phyloP scores from a whole-genome alignment of 2,329 filamentous ascomycete species.

The Thermochaetoides dissita region DNA sequence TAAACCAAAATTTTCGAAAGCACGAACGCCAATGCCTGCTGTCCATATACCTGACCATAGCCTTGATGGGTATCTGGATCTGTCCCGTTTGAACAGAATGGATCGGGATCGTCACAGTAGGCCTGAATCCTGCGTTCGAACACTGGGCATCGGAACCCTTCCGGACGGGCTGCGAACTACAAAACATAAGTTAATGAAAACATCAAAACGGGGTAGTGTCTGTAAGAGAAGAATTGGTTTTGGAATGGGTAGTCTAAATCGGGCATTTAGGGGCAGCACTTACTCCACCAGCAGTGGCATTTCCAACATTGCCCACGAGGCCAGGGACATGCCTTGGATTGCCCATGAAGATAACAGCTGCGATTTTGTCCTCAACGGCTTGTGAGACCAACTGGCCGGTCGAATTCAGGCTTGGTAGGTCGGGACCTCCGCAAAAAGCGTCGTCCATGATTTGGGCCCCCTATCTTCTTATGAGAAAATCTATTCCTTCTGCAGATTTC shows the following conservation, averaged over 20 bases:
- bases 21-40: slow-evolving; percentile 41
- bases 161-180: slow-evolving; percentile 28
- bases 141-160: slow-evolving; percentile 37
- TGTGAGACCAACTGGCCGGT: slow-evolving; percentile 27
- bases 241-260: too few species aligned
- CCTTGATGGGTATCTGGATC: slow-evolving; percentile 39
- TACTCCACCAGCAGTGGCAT: slow-evolving; percentile 40
- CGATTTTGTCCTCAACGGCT: slow-evolving; percentile 35
- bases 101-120: slow-evolving; percentile 46
- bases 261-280: slow-evolving; percentile 14
- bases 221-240: too few species aligned
- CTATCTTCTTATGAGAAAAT: slow-evolving; percentile 9
- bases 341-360: slow-evolving; percentile 46
- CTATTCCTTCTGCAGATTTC: too few species aligned
- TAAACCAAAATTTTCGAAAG: slow-evolving; percentile 27
- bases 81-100: slow-evolving; percentile 47
- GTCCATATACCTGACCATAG: slow-evolving; percentile 43
- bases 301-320: slow-evolving; percentile 43
- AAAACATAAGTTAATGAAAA: slow-evolving; percentile 22
- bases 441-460: slow-evolving; percentile 48
- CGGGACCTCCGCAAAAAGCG: slow-evolving; percentile 41
- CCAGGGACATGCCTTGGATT: slow-evolving; percentile 38
- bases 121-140: slow-evolving; percentile 36
- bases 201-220: too few species aligned
- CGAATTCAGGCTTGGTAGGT: slow-evolving; percentile 33